Conservation (phyloP, 2,329 filamentous ascomycete species). For the Botrytis deweyae region DNA sequence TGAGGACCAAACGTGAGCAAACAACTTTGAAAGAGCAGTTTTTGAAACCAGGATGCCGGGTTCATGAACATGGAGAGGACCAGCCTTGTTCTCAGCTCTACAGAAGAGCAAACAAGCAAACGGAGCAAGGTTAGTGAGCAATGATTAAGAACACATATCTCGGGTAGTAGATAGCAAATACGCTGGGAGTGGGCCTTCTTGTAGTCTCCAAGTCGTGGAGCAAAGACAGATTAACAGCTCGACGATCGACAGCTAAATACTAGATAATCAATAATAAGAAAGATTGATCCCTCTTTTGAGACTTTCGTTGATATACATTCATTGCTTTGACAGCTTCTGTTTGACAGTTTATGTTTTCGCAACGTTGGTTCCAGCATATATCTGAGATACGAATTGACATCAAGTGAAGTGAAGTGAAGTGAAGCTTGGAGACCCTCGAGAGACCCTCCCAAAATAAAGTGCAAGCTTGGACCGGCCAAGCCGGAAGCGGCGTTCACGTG, state of each 20-base stretch:
- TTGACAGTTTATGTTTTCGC: background rate
- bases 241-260: too few species aligned
- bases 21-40: background rate
- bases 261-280: too few species aligned
- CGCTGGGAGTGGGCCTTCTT: too few species aligned
- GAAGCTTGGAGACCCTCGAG: background rate
- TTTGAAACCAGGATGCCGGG: too few species aligned
- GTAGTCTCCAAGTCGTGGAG: too few species aligned
- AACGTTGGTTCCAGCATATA: background rate
- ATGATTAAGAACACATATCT: too few species aligned
- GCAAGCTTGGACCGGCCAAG: slow-evolving; percentile 3
- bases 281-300: too few species aligned
- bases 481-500: background rate
- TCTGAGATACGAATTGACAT: background rate
- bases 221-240: too few species aligned
- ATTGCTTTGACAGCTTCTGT: too few species aligned
- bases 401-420: background rate
- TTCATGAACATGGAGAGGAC: background rate
- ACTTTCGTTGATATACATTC: too few species aligned
- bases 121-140: too few species aligned
- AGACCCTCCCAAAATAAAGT: background rate
- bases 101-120: background rate
- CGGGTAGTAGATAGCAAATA: too few species aligned
- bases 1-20: background rate
- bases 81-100: background rate